Percentiles rank a stretch among this genome's conserved stretches.
phyloP scores from a whole-genome alignment of 192 early-diverging fungal genomes.

The Endogone sp. region DNA sequence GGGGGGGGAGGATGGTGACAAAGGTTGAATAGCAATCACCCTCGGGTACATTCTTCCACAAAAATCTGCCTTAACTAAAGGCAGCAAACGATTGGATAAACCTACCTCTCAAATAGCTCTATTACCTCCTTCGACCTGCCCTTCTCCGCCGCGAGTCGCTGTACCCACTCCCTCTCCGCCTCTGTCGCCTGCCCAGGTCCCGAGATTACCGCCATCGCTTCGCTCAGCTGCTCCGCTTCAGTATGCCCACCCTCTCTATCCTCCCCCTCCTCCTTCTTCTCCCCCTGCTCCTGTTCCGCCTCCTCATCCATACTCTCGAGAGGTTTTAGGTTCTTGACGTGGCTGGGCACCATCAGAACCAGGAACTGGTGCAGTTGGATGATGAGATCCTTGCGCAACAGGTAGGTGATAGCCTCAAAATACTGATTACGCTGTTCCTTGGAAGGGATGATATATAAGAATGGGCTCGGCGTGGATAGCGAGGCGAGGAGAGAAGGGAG shows the following conservation, averaged over 20 bases:
- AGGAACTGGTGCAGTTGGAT: slow-evolving; percentile 83
- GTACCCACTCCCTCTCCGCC: slow-evolving; percentile 8
- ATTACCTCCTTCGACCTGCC: slow-evolving; percentile 46
- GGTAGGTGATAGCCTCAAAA: slow-evolving; percentile 76
- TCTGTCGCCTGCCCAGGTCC: slow-evolving; percentile 45
- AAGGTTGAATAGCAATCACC: not conserved
- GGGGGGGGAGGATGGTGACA: not conserved
- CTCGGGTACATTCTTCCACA: not conserved
- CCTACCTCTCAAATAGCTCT: slow-evolving; percentile 53
- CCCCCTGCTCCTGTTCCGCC: slow-evolving; percentile 16
- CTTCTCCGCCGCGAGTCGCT: slow-evolving; percentile 46
- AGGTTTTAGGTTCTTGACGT: slow-evolving; percentile 39
- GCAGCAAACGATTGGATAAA: not conserved
- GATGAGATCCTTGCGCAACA: slow-evolving; percentile 73
- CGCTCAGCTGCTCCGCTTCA: slow-evolving; percentile 10
- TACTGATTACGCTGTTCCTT: slow-evolving; percentile 66
- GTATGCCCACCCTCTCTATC: slow-evolving; percentile 8
- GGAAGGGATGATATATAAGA: slow-evolving; percentile 44
- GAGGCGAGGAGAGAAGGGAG: slow-evolving; percentile 52
- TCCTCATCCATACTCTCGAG: slow-evolving; percentile 3
- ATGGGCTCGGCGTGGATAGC: slow-evolving; percentile 53
- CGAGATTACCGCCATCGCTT: slow-evolving; percentile 32
- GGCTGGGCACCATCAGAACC: slow-evolving; percentile 54
- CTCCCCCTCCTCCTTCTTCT: not conserved
- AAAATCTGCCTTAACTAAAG: not conserved